Evolutionary conservation across 495 filamentous ascomycete species (phyloP).

Genomic region (Talaromyces nanjingensis): DNA sequence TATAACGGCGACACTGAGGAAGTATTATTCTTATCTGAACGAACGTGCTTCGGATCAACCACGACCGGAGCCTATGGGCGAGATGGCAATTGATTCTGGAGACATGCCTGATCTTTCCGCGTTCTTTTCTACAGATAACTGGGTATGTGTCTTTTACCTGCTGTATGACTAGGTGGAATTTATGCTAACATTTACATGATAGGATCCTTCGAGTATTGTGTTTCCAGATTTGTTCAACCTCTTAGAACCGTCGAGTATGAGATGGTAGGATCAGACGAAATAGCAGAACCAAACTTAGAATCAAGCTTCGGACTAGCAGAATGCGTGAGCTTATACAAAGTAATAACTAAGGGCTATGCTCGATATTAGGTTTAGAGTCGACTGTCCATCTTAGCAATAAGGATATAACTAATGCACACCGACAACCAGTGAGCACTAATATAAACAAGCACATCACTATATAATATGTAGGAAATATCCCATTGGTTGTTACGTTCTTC

Average conservation of each 20-base stretch:
- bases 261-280: background rate
- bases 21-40: conserved; percentile 10
- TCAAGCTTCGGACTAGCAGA: background rate
- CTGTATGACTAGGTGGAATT: background rate
- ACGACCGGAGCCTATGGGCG: background rate
- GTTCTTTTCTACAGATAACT: background rate
- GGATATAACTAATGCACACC: too few relatives aligned
- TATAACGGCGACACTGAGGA: conserved; percentile 10
- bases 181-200: background rate
- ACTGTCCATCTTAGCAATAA: too few relatives aligned
- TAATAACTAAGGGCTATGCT: background rate
- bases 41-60: background rate
- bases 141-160: background rate
- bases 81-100: background rate
- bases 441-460: too few relatives aligned
- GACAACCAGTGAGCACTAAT: too few relatives aligned
- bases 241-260: background rate
- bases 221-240: background rate
- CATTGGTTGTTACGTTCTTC: background rate
- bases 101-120: background rate
- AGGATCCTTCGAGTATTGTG: background rate
- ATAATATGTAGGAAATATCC: background rate
- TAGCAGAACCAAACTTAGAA: background rate
- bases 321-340: background rate
- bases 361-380: background rate